Percentiles rank a stretch among this genome's conserved stretches.
Conservation (phyloP, 371 early-diverging fungal species). For the Actinomortierella wolfii region DNA sequence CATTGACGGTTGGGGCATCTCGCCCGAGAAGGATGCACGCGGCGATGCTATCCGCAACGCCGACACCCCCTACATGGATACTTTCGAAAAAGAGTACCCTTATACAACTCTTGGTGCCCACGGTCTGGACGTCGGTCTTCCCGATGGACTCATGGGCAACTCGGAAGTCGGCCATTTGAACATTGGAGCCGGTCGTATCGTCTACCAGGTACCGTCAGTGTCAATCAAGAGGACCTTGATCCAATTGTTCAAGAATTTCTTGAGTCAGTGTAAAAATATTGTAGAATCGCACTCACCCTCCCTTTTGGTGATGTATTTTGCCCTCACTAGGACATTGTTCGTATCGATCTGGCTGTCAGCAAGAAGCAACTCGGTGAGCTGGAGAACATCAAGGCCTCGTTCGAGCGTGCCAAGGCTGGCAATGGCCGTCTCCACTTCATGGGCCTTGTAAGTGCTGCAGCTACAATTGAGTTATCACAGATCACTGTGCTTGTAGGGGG, state of each 20-base stretch:
- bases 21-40: constrained; percentile 61
- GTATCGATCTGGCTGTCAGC: constrained; percentile 91
- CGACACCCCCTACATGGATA: constrained; percentile 93
- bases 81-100: constrained; percentile 74
- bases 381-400: constrained; percentile 80
- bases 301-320: neutral
- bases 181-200: constrained; percentile 99
- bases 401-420: constrained; percentile 83
- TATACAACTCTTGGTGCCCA: constrained; percentile 90
- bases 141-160: constrained; percentile 99
- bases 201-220: constrained; percentile 81
- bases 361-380: constrained; percentile 78
- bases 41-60: constrained; percentile 96
- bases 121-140: constrained; percentile 97
- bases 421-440: constrained; percentile 95
- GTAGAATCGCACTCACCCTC: neutral
- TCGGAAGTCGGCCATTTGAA: constrained; percentile 99
- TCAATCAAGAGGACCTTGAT: neutral
- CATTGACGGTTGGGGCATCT: constrained; percentile 98
- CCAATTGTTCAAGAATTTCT: neutral
- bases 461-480: too few species aligned
- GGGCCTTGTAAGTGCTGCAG: constrained; percentile 76
- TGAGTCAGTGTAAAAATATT: neutral
- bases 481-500: too few species aligned
- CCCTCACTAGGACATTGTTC: constrained; percentile 87